Evolutionary conservation across 2,329 filamentous ascomycete species (phyloP).

Genomic region (Pseudogymnoascus sp.): DNA sequence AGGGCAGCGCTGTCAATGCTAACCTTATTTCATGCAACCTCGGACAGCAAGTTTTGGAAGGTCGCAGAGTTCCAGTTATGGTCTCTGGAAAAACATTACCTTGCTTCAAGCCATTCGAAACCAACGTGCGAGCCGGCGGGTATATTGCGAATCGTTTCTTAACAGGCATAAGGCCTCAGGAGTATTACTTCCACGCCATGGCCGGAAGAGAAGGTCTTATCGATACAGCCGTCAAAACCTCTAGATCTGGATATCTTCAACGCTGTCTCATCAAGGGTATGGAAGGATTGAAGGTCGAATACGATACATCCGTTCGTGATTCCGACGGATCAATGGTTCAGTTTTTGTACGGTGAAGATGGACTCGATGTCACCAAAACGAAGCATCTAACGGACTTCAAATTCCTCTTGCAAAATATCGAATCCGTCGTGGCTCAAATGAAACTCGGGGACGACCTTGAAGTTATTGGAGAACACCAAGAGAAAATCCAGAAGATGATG

Average conservation of each 20-base stretch:
- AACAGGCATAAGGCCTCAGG: slow-evolving; percentile 92
- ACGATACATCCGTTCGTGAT: slow-evolving; percentile 90
- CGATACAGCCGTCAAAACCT: slow-evolving; percentile 97
- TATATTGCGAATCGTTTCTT: slow-evolving; percentile 96
- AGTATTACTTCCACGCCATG: slow-evolving; percentile 99
- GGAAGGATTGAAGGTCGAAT: slow-evolving; percentile 86
- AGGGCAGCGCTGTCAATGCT: slow-evolving; percentile 87
- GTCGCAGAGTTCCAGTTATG: slow-evolving; percentile 91
- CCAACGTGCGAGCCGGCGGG: slow-evolving; percentile 78
- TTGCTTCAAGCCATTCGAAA: slow-evolving; percentile 89
- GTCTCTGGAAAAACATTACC: slow-evolving; percentile 94
- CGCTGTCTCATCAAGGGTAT: slow-evolving; percentile 97
- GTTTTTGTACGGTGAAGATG: slow-evolving; percentile 95
- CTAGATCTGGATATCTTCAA: slow-evolving; percentile 91
- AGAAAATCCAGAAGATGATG: slow-evolving; percentile 57
- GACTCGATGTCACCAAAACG: slow-evolving; percentile 87
- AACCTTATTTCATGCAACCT: slow-evolving; percentile 97
- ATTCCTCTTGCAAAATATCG: slow-evolving; percentile 80
- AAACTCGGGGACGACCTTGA: slow-evolving; percentile 54
- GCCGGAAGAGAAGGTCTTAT: slow-evolving; percentile 96
- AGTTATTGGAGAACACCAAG: slow-evolving; percentile 57
- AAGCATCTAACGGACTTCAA: slow-evolving; percentile 85
- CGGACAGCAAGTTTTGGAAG: slow-evolving; percentile 92
- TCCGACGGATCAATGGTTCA: slow-evolving; percentile 89
- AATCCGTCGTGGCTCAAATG: slow-evolving; percentile 70